Evolutionary conservation across 768 basidiomycete species (phyloP), one percentile per base, ranked within the genome.

Genomic region (Leccinum sublutescens): DNA sequence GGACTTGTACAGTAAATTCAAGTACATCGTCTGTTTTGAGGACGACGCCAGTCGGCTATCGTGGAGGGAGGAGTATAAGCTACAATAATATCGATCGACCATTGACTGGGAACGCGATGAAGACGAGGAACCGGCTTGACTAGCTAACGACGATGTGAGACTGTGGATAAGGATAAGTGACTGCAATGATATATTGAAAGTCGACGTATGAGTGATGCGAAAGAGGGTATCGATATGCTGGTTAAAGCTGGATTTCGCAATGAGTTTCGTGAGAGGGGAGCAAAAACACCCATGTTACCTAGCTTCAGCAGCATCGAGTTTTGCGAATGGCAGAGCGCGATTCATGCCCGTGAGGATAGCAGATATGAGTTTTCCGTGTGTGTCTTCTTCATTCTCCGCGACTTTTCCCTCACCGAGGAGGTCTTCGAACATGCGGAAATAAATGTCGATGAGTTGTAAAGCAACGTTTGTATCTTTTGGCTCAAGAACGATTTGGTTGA

Each of bases 101-200:
- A 89, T 79, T 2, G 83, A 77, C 61, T 79, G 81, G 9, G 81
- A 72, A 11, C 66, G 66, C 15, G 71, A 69, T 0, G 74, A 66
- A 31, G 80, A 74, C 0, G 81, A 74, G 0, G 78, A 74, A 12
- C 78, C 62, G 8, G 79, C 66, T 1, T 79, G 68, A 15, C 77
- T 66, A 19, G 79, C 64, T 8, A 87, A 78, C 0, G 86, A 80
- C 0, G 83, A 76, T 15, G 84, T 77, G 40, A 98, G 89, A 65
- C 93, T 94, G 68, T 90, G 89, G 59, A 98, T 90, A 6, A 98
- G 82, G 40, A 90, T 82, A 1, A 98, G 84, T 0, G 95, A 91
- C 71, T 96, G 96, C 4, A 98, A 83, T 10, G 93, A 93, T 67
- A 94, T 94, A 72, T 96, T 97, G 84, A 99, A 99, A 0, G 95